phyloP scores from a whole-genome alignment of 1,284 basidiomycete species.

The Moniliophthora roreri region DNA sequence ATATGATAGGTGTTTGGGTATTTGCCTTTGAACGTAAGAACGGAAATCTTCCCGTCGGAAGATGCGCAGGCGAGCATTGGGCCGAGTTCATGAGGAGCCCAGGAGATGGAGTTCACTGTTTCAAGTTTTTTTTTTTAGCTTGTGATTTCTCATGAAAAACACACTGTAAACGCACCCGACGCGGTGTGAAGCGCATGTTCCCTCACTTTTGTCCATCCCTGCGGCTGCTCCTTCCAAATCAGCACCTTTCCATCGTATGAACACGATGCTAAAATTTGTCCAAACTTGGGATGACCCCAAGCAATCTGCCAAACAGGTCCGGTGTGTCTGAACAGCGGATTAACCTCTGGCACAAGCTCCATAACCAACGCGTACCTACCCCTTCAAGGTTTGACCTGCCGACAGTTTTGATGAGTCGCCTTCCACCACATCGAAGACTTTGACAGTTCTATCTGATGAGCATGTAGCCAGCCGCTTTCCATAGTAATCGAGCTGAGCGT shows the following conservation, averaged over 20 bases:
- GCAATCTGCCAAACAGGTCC: constrained; percentile 98
- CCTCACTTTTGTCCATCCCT: constrained; percentile 92
- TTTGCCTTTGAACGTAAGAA: constrained; percentile 95
- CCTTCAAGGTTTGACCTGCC: constrained; percentile 79
- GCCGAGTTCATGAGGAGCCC: constrained; percentile 97
- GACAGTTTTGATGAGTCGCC: constrained; percentile 69
- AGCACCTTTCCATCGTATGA: constrained; percentile 98
- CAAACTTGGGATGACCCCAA: constrained; percentile 99
- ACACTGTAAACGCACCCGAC: constrained; percentile 62
- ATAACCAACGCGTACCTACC: constrained; percentile 49
- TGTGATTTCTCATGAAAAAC: background rate
- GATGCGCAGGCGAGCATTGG: constrained; percentile 97
- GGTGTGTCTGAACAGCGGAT: constrained; percentile 65
- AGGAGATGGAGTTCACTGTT: constrained; percentile 94
- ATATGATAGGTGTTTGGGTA: constrained; percentile 15
- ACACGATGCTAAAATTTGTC: constrained; percentile 94
- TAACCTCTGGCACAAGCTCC: constrained; percentile 1
- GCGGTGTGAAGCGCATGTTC: constrained; percentile 95
- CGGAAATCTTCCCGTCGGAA: constrained; percentile 97
- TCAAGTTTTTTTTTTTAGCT: background rate
- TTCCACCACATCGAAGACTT: constrained; percentile 93
- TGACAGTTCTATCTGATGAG: constrained; percentile 94
- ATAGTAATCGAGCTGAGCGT: constrained; percentile 98
- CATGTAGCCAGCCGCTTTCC: constrained; percentile 96
- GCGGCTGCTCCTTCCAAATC: constrained; percentile 93